These are phyloP conservation scores for Mortierella sp. DNA, from an alignment of 371 early-diverging fungal species.

Conservation along the genomic window DNA sequence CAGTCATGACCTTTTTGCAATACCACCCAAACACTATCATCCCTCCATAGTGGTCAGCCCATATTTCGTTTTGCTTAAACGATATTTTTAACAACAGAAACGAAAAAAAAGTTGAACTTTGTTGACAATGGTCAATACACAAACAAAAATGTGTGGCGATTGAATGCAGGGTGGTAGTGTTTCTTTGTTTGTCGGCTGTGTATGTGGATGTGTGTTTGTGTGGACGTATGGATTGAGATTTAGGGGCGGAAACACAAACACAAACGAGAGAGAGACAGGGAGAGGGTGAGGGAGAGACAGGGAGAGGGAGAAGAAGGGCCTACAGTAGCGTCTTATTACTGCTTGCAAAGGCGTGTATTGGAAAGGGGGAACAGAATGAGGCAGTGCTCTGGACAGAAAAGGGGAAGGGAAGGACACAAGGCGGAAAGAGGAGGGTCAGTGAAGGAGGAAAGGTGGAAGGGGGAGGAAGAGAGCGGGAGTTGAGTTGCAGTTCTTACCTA, in stretches of 20 bases:
- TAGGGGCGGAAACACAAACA: background rate
- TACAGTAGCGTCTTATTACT: background rate
- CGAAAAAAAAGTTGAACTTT: background rate
- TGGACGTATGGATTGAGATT: conserved; percentile 7
- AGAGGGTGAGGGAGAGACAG: background rate
- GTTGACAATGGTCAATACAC: background rate
- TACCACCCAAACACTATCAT: background rate
- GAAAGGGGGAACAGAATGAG: background rate
- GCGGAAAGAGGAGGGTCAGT: background rate
- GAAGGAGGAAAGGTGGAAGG: background rate
- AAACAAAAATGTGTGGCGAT: background rate
- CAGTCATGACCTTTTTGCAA: conserved; percentile 3
- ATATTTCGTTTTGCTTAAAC: background rate
- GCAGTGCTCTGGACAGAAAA: conserved; percentile 2
- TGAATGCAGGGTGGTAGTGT: no score
- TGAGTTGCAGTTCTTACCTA: background rate
- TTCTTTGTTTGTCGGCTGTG: conserved; percentile 7
- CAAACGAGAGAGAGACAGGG: background rate
- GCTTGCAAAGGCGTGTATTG: background rate
- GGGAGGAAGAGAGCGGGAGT: background rate
- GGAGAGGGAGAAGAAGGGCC: background rate
- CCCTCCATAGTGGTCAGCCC: background rate
- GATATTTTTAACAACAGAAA: conserved; percentile 1
- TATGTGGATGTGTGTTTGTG: background rate
- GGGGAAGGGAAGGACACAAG: background rate